Evolutionary conservation across 148 eudicot genomes (phyloP), one percentile per base, ranked within the genome.

Genomic region (Chenopodium formosanum): DNA sequence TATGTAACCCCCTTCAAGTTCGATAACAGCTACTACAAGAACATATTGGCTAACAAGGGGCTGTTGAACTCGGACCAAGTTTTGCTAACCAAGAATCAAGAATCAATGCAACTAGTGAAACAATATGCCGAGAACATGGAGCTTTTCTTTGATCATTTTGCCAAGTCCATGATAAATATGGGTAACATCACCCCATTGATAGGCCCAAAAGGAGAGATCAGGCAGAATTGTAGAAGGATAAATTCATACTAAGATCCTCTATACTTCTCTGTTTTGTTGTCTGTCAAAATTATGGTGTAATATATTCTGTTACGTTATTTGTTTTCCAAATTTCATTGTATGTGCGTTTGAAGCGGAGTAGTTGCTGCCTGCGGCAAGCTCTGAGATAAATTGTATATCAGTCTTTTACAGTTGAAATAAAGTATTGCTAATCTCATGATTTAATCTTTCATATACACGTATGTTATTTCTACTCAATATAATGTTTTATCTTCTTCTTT

Each of bases 121-220:
- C 75, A 67, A 64, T 90, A 93, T 83, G 93, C 94, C 14, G 84
- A 76, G 40, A 87, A 90, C 52, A 62, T 62, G 4, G 85, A 83
- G 80, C 78, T 89, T 74, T 95, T 92, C 90, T 92, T 92, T 75
- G 77, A 92, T 81, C 98, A 93, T 82, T 91, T 94, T 46, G 91
- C 97, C 6, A 87, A 88, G 77, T 93, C 97, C 2, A 92, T 93
- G 90, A 76, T 93, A 73, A 92, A 91, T 84, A 90, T 92, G 97
- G 91, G 94, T 72, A 92, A 89, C 74, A 86, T 94, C n/a, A 84
- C 92, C 7, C 98, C 98, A 7, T 80, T 91, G 84, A 88, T 92
- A 0, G 94, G 94, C 13, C 48, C 46, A 0, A 75, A 69, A 65
- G 98, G 98, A 46, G 93, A 92, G 79, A 89, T 94, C 64, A 83